Percentiles rank a stretch among this genome's conserved stretches.
Evolutionary conservation across 2,329 filamentous ascomycete genomes (phyloP).

Genomic region (Didymella arachidicola): DNA sequence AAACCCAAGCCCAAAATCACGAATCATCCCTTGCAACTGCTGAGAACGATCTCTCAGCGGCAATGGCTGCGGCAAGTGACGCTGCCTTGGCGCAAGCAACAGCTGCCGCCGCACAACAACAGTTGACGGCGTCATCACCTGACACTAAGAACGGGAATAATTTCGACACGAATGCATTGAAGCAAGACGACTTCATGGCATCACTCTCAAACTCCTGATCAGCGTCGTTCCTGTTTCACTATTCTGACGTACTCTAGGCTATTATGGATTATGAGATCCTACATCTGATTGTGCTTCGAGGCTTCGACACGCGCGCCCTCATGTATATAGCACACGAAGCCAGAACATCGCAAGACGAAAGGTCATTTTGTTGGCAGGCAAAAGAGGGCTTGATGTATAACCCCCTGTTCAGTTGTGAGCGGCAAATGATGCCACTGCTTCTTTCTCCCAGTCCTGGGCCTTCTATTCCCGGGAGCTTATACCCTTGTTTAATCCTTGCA

Average conservation of each 20-base stretch:
- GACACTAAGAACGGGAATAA: conserved; percentile 26
- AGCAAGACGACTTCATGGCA: conserved; percentile 21
- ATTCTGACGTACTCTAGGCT: not conserved
- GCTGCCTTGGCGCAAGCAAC: conserved; percentile 48
- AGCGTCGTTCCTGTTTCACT: not conserved
- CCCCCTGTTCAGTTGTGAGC: not conserved
- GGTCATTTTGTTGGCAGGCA: not conserved
- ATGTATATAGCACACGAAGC: not conserved
- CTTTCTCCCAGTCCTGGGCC: not conserved
- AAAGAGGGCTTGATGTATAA: not conserved
- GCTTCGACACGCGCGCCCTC: not conserved
- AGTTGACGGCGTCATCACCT: conserved; percentile 31
- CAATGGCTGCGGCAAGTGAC: conserved; percentile 48
- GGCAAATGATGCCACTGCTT: conserved; percentile 1
- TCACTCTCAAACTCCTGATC: conserved; percentile 14
- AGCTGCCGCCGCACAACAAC: conserved; percentile 46
- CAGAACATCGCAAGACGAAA: not conserved
- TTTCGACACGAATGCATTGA: conserved; percentile 25
- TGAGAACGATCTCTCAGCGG: conserved; percentile 48
- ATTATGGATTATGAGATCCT: not conserved
- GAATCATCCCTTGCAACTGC: conserved; percentile 28
- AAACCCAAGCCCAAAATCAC: conserved; percentile 10
- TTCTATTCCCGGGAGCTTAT: conserved; percentile 10
- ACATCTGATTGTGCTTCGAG: not conserved
- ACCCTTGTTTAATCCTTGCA: conserved; percentile 14